These are phyloP conservation scores for Pythium dissimile DNA, from an alignment of 352 stramenopile genomes.

Conservation along the genomic window DNA sequence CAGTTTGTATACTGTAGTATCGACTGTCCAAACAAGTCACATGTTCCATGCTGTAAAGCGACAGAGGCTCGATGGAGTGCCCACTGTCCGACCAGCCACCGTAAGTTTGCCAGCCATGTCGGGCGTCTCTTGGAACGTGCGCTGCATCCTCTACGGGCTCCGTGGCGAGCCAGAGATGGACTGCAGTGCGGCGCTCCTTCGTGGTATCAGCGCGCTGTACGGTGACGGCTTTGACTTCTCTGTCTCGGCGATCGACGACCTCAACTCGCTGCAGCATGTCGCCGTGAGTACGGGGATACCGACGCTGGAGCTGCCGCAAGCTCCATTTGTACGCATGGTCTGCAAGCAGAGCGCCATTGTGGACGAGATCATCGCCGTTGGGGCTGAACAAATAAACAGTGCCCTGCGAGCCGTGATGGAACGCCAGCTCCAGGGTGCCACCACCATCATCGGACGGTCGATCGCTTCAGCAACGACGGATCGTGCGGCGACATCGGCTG, in stretches of 20 bases:
- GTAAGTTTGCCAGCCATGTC: not conserved
- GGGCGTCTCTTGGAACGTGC: conserved; percentile 19
- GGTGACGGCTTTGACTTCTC: conserved; percentile 40
- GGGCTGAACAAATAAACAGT: conserved; percentile 1
- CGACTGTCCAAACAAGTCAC: conserved; percentile 10
- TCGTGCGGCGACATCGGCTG: not conserved
- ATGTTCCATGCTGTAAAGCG: conserved; percentile 14
- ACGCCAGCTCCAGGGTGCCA: conserved; percentile 11
- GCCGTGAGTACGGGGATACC: conserved; percentile 5
- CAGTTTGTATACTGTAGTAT: not conserved
- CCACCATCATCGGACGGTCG: conserved; percentile 10
- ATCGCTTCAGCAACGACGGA: not conserved
- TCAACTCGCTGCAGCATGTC: conserved; percentile 17
- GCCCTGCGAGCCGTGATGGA: conserved; percentile 15
- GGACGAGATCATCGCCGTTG: conserved; percentile 16
- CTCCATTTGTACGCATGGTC: conserved; percentile 26
- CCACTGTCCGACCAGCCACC: not conserved
- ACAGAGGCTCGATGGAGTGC: not conserved
- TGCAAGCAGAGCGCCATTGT: conserved; percentile 1
- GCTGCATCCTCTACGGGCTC: conserved; percentile 35
- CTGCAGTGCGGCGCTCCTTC: conserved; percentile 35
- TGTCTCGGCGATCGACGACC: conserved; percentile 19
- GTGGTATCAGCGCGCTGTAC: conserved; percentile 54
- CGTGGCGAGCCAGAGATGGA: conserved; percentile 24
- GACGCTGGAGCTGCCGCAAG: not conserved